Evolutionary conservation across 495 filamentous ascomycete genomes (phyloP).

Genomic region (Copromyces sp.): DNA sequence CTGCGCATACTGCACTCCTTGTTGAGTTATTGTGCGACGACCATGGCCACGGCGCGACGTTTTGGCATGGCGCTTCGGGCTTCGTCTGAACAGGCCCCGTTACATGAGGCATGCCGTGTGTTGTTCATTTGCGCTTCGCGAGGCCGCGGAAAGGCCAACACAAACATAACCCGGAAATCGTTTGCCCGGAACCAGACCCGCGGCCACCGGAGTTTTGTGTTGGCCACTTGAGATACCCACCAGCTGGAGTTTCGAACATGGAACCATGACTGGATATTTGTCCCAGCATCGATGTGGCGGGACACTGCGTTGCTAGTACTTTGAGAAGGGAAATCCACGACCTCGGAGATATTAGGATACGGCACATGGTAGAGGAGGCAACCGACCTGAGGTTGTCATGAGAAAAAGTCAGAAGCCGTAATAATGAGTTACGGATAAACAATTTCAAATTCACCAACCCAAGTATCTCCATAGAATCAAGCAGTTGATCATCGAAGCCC

Average conservation of each 20-base stretch:
- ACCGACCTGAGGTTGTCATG: neutral
- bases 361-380: neutral
- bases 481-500: neutral
- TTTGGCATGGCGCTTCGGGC: neutral
- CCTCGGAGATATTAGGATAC: neutral
- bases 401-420: neutral
- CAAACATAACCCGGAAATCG: neutral
- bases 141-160: neutral
- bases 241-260: neutral
- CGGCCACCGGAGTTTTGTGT: neutral
- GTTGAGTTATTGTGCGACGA: neutral
- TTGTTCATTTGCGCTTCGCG: neutral
- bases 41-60: neutral
- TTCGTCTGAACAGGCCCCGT: neutral
- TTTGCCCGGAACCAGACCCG: neutral
- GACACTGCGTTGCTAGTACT: neutral
- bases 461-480: neutral
- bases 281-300: neutral
- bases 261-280: neutral
- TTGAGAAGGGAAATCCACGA: neutral
- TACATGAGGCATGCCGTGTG: neutral
- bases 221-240: neutral
- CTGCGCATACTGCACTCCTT: neutral
- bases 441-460: neutral
- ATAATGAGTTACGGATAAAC: neutral